Base-by-base conservation (phyloP, 208 protist genomes). In the Leishmania mexicana region DNA sequence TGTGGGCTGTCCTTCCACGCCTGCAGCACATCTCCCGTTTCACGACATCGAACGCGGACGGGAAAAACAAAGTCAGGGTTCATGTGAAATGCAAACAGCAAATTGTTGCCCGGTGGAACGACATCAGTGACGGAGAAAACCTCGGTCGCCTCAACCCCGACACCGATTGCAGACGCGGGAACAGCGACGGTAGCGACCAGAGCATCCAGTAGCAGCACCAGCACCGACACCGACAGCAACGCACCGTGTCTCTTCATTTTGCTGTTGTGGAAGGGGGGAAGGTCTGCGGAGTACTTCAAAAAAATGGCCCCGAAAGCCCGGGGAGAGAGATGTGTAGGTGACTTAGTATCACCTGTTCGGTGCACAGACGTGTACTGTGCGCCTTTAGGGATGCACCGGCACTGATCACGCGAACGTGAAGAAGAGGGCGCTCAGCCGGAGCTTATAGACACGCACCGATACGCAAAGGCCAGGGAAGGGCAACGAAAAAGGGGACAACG, bases 41-140 rank as follows among this genome's bases (percentile, higher is more conserved):
- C 51, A 1, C 57, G 28, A 2, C 75, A 57, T 17, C 28, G 17
- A 17, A 76, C 49, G 35, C 65, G 58, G 49, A 84, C 81, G n/a
- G 64, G 19, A 21, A 84, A 71, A 38, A 73, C 42, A 51, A 76
- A 84, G 17, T 78, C 67, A 1, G 67, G 81, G 68, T 77, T 19
- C 17, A 94, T 71, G 40, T 87, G 49, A 74, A 92, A 95, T 40
- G 81, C 57, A 79, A 95, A 92, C 67, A 87, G 81, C 0, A 89
- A 53, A 19, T 67, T 28, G 21, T 71, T 73, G 0, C 79, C 81
- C 1, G 73, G 57, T n/a, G 84, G 78, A 35, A 94, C 75, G 21
- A 58, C 21, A n/a, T 96, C 91, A 1, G 54, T 74, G 65, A 94
- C 35, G 60, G 78, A 80, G 75, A 90, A 81, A 6, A 75, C 42